Evolutionary conservation across 129 eudicot species (phyloP).

Genomic region (Oenanthe sinensis): DNA sequence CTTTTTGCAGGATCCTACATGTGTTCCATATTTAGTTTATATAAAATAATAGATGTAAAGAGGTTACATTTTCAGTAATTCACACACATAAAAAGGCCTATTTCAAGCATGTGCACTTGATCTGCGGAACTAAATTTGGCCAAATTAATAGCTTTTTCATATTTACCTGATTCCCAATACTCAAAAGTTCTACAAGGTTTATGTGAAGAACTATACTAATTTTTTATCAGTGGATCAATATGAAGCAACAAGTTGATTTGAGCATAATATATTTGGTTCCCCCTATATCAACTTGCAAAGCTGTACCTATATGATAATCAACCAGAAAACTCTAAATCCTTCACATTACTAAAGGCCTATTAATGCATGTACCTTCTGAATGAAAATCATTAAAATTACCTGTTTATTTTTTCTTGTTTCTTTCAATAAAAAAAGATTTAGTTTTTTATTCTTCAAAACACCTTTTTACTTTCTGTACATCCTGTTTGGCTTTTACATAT

Average conservation of each 20-base stretch:
- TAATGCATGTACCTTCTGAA: neutral
- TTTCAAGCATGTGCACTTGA: neutral
- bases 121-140: neutral
- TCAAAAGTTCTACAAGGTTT: neutral
- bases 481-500: neutral
- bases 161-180: neutral
- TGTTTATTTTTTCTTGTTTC: neutral
- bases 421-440: too few relatives aligned
- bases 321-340: too few relatives aligned
- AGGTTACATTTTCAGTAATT: neutral
- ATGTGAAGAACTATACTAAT: neutral
- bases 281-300: neutral
- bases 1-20: constrained; percentile 15
- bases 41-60: neutral
- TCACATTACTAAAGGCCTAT: neutral
- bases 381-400: neutral
- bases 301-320: neutral
- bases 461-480: neutral
- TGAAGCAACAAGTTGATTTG: neutral
- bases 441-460: too few relatives aligned
- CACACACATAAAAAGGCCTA: neutral
- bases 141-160: neutral
- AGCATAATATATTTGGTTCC: neutral
- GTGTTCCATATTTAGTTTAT: neutral
- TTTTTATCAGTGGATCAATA: neutral